A percentile compares a stretch with the other conserved stretches of the same genome.
Evolutionary conservation across 2,329 filamentous ascomycete species (phyloP).

Genomic region (Alternaria ventricosa): DNA sequence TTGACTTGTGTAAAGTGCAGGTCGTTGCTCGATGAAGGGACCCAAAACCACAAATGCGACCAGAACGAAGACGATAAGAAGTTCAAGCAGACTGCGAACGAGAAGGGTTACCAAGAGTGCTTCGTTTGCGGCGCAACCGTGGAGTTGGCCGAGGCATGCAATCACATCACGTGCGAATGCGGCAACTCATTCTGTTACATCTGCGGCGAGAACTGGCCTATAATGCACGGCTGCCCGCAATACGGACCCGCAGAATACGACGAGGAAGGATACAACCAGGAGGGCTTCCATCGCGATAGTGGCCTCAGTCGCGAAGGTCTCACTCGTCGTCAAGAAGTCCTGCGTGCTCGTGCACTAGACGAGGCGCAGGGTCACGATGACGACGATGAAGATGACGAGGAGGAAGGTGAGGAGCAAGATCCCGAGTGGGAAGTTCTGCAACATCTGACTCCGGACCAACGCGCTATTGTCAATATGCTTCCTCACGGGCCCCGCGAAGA

Average conservation of each 20-base stretch:
- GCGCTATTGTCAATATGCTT: slow-evolving; percentile 15
- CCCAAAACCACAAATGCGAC: slow-evolving; percentile 27
- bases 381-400: neutral
- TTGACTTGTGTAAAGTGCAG: slow-evolving; percentile 37
- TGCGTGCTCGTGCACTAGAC: slow-evolving; percentile 5
- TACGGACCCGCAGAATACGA: slow-evolving; percentile 41
- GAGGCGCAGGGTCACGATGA: slow-evolving; percentile 14
- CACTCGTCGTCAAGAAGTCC: slow-evolving; percentile 23
- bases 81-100: slow-evolving; percentile 30
- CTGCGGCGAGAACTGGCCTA: slow-evolving; percentile 39
- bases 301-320: slow-evolving; percentile 33
- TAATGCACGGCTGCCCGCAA: slow-evolving; percentile 37
- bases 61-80: slow-evolving; percentile 27
- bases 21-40: slow-evolving; percentile 12
- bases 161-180: slow-evolving; percentile 43
- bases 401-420: slow-evolving; percentile 7
- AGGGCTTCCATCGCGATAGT: slow-evolving; percentile 38
- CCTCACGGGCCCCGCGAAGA: slow-evolving; percentile 14
- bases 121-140: slow-evolving; percentile 31
- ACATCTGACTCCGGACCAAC: slow-evolving; percentile 18
- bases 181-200: slow-evolving; percentile 43
- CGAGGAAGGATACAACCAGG: slow-evolving; percentile 40
- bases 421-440: slow-evolving; percentile 22
- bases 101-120: slow-evolving; percentile 41
- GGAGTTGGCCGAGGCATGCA: slow-evolving; percentile 43